A percentile compares a stretch with the other conserved stretches of the same genome.
Conservation (phyloP, 2,329 filamentous ascomycete genomes). For the Apiospora marii region DNA sequence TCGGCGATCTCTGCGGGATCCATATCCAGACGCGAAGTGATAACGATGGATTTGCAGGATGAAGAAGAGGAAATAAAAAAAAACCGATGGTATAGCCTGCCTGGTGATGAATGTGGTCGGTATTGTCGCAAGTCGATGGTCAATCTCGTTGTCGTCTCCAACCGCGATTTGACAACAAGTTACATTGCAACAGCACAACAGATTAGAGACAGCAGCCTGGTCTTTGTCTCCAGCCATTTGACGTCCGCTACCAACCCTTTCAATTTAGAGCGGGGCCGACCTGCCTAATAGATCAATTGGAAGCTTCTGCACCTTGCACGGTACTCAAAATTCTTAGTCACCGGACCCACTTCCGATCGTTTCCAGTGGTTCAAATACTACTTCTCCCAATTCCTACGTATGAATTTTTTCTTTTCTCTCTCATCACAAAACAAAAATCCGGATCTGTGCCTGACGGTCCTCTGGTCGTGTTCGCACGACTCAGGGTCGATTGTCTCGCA, state of each 20-base stretch:
- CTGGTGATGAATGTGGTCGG: background rate
- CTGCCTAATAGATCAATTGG: background rate
- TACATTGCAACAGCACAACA: background rate
- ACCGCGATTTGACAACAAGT: background rate
- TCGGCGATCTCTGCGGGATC: constrained; percentile 85
- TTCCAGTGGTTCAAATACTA: constrained; percentile 10
- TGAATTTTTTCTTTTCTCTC: constrained; percentile 45
- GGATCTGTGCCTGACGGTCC: constrained; percentile 83
- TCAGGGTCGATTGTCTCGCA: constrained; percentile 75
- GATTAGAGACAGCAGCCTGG: background rate
- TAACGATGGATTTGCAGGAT: constrained; percentile 22
- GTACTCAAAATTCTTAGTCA: background rate
- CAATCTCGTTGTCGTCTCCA: background rate
- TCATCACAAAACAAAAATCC: constrained; percentile 53
- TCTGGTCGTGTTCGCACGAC: constrained; percentile 46
- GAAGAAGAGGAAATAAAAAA: no score
- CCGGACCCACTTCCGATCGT: background rate
- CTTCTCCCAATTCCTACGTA: background rate
- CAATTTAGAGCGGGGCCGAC: background rate
- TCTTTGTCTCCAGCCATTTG: background rate
- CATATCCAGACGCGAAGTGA: constrained; percentile 48
- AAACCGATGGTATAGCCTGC: background rate
- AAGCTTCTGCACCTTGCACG: background rate
- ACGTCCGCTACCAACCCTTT: no score
- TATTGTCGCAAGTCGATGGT: background rate